Conservation (phyloP, 2,329 filamentous ascomycete genomes). For the Claviceps quebecensis region DNA sequence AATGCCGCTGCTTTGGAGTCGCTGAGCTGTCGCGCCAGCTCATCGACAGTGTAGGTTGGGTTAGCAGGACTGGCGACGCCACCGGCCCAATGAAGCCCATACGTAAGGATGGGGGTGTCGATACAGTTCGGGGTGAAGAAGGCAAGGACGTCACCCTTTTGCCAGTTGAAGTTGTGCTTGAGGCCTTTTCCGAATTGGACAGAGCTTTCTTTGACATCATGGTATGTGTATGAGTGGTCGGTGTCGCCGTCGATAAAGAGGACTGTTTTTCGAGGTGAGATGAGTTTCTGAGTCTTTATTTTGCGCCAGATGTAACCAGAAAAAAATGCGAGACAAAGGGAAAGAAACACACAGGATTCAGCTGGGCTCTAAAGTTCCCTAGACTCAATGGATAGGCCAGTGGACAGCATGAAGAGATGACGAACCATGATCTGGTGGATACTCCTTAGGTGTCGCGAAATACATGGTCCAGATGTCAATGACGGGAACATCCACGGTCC, state of each 20-base stretch:
- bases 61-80: slow-evolving; percentile 77
- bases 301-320: not conserved
- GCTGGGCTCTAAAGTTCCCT: not conserved
- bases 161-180: slow-evolving; percentile 60
- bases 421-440: slow-evolving; percentile 59
- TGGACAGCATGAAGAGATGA: slow-evolving; percentile 2
- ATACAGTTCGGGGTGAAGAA: slow-evolving; percentile 78
- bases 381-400: not conserved
- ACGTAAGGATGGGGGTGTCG: slow-evolving; percentile 64
- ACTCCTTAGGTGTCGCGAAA: slow-evolving; percentile 57
- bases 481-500: slow-evolving; percentile 56
- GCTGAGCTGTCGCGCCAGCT: slow-evolving; percentile 72
- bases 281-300: not conserved
- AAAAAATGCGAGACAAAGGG: not conserved
- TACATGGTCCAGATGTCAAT: slow-evolving; percentile 67
- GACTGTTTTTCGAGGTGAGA: slow-evolving; percentile 32
- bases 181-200: slow-evolving; percentile 71
- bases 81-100: slow-evolving; percentile 73
- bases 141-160: slow-evolving; percentile 68
- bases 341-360: not conserved
- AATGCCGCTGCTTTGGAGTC: slow-evolving; percentile 64
- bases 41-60: slow-evolving; percentile 69
- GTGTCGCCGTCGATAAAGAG: slow-evolving; percentile 68
- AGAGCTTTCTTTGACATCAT: slow-evolving; percentile 49
- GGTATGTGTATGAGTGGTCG: slow-evolving; percentile 53